Evolutionary conservation across 2,329 filamentous ascomycete genomes (phyloP), one percentile per base, ranked within the genome.

Genomic region (Cadophora sp.): DNA sequence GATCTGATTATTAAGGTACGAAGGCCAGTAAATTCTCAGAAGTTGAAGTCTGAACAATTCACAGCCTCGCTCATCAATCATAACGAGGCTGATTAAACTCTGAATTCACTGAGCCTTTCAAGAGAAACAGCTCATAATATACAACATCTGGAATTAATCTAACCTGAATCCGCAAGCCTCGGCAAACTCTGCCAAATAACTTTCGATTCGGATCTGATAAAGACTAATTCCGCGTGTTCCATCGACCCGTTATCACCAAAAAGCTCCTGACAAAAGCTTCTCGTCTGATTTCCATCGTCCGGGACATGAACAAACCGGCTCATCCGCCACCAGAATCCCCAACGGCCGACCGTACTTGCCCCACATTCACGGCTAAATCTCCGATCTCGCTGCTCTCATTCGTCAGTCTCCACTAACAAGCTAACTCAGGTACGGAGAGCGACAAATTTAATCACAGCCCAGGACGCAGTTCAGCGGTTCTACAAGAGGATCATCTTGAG

Each of bases 281-380:
- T 62, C 48, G 40, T 43, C 58, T 56, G 34, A 65, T 62, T 62
- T 62, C 64, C 26, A 16, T 37, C 19, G 22, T 3, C 37, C 48
- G 40, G 56, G 46, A 66, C 19, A 26, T 26, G 29, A 51, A 55
- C 22, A n/a, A 61, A 66, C 55, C 64, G 62, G 40, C 46, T 61
- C 56, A 26, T 26, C 40, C 16, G 48, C 14, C 29, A 48, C 56
- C 19, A 62, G 22, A 48, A 16, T 4, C n/a, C 0, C 7, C 14
- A 12, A 24, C 19, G 53, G 40, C 27, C 26, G 11, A n/a, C 37
- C 46, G 46, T 63, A 40, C 37, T 24, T 8, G 61, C 48, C 61
- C 61, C 61, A 55, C 61, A 29, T 58, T 29, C 19, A 40, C 24
- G 31, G n/a, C 62, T 40, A 58, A 59, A 59, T 43, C n/a, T 43